Conservation (phyloP, 345 rosid species). For the Salix udensis region DNA sequence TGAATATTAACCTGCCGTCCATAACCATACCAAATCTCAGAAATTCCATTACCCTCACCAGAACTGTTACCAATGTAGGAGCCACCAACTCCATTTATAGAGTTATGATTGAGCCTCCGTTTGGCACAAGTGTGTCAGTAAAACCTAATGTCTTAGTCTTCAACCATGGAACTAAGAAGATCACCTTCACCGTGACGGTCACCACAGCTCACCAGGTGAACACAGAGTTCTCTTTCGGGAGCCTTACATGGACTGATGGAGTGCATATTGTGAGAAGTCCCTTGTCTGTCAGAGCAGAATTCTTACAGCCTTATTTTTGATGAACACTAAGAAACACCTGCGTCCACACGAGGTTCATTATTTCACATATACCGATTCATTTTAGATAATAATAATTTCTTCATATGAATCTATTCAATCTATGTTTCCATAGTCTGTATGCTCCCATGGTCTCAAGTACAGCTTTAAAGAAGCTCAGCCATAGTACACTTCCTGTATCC, state of each 20-base stretch:
- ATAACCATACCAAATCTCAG: conserved; percentile 54
- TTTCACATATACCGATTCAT: background rate
- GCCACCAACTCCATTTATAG: conserved; percentile 32
- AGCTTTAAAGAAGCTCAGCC: background rate
- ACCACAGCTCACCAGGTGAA: conserved; percentile 24
- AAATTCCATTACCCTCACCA: conserved; percentile 28
- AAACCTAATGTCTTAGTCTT: conserved; percentile 26
- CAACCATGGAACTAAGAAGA: conserved; percentile 13
- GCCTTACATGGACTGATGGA: conserved; percentile 54
- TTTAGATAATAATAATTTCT: background rate
- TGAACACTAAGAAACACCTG: conserved; percentile 8
- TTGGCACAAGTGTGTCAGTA: conserved; percentile 28
- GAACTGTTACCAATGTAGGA: conserved; percentile 64
- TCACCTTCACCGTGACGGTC: conserved; percentile 18
- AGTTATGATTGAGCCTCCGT: conserved; percentile 43
- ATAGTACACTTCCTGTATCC: background rate
- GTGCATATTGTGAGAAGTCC: conserved; percentile 41
- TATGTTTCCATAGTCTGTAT: background rate
- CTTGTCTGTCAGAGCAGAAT: conserved; percentile 43
- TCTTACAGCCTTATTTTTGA: conserved; percentile 9
- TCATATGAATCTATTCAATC: background rate
- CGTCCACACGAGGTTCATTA: background rate
- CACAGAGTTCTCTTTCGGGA: conserved; percentile 57
- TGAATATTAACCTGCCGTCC: conserved; percentile 59
- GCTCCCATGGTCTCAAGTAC: background rate